These are phyloP conservation scores for Postia placenta DNA, from an alignment of 768 basidiomycete genomes.

Conservation along the genomic window DNA sequence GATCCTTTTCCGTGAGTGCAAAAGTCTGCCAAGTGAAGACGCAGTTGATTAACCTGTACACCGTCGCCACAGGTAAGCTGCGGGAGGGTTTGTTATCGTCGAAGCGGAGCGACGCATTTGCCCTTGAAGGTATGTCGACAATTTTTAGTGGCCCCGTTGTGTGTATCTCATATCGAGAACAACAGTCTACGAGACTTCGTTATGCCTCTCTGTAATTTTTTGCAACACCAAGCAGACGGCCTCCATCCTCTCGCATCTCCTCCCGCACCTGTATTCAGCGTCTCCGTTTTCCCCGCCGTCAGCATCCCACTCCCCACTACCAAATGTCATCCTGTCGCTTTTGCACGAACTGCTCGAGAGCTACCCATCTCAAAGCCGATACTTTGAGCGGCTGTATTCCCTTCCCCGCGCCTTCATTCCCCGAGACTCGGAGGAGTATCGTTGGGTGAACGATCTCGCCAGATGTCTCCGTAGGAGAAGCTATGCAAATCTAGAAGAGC, in stretches of 20 bases:
- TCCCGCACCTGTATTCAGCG: constrained; percentile 41
- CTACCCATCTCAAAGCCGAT: constrained; percentile 63
- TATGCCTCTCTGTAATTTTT: constrained; percentile 60
- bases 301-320: constrained; percentile 11
- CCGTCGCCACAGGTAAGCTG: constrained; percentile 53
- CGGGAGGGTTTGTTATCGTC: constrained; percentile 68
- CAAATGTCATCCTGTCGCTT: constrained; percentile 42
- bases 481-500: constrained; percentile 43
- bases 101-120: constrained; percentile 51
- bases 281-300: not conserved
- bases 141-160: not conserved
- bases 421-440: constrained; percentile 25
- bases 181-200: constrained; percentile 69
- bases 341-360: constrained; percentile 49
- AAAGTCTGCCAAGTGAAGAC: not conserved
- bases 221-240: constrained; percentile 53
- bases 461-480: constrained; percentile 46
- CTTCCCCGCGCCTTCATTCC: constrained; percentile 37
- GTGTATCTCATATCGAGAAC: constrained; percentile 1
- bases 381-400: constrained; percentile 37
- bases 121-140: constrained; percentile 52
- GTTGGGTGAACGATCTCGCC: constrained; percentile 52
- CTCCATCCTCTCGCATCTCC: constrained; percentile 54
- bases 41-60: not conserved
- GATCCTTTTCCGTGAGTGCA: constrained; percentile 62